Evolutionary conservation across 441 rosid genomes (phyloP), one percentile per base, ranked within the genome.

Genomic region (Arabidopsis lyrata): DNA sequence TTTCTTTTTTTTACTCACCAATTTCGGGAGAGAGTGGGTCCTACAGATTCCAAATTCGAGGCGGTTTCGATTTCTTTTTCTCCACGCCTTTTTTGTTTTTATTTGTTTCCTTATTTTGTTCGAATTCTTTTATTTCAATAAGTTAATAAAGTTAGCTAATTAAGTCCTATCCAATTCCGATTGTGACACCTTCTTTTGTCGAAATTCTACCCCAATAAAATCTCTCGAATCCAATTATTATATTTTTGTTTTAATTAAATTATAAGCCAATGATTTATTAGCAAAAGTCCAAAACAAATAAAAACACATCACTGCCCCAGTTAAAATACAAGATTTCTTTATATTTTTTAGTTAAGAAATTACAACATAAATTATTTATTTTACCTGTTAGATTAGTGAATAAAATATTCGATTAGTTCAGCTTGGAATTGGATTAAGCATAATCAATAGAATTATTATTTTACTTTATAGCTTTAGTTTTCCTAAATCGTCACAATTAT

Each of bases 41-140:
- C 78, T 20, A 22, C 63, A 22, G 49, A 22, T 67, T 64, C 70
- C 31, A 2, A 22, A 32, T 54, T 54, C 55, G 63, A 74, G 73
- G 68, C 73, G 78, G 78, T 74, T 74, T 20, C 34, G 61, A 32
- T 74, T 57, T 66, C 62, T 60, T 59, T 68, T 68, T 74, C 60
- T 74, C 7, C 61, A 74, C 36, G 68, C 63, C 56, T 49, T 59
- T 72, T 7, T 64, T 39, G 58, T 29, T 55, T 14, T 8, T 44
- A 29, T 29, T 29, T 29, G 31, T 48, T 64, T 13, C 45, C 39
- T 2, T 0, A 2, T 32, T 35, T 44, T 18, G 3, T 14, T 27
- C 4, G 50, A 1, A 3, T 18, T 50, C 5, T 15, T 15, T 48
- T 62, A 20, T 18, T 34, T 41, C 36, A 35, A 5, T 58, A 10